Percentiles rank a stretch among this genome's conserved stretches.
Evolutionary conservation across 2,329 filamentous ascomycete species (phyloP).

Genomic region (Alternaria sp.): DNA sequence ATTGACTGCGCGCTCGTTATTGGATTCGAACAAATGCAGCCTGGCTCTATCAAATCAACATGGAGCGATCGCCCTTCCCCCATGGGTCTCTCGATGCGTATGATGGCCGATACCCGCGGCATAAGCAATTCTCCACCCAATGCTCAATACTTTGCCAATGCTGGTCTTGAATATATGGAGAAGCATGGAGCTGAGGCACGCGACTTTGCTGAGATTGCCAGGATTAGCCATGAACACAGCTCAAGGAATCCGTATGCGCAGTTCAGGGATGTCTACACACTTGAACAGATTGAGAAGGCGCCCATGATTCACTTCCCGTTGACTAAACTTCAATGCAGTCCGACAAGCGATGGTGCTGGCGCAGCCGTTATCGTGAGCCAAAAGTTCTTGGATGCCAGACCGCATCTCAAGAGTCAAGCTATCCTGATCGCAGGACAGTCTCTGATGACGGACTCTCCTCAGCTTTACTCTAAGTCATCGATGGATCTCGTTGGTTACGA

Average conservation of each 20-base stretch:
- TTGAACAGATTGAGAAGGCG: constrained; percentile 79
- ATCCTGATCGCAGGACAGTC: constrained; percentile 87
- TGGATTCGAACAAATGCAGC: constrained; percentile 97
- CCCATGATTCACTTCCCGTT: constrained; percentile 83
- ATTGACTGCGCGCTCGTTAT: constrained; percentile 90
- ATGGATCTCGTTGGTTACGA: constrained; percentile 92
- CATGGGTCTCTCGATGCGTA: constrained; percentile 73
- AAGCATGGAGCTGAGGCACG: constrained; percentile 84
- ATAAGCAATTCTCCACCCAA: constrained; percentile 81
- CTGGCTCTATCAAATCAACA: constrained; percentile 79
- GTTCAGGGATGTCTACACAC: constrained; percentile 88
- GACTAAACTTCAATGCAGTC: constrained; percentile 96
- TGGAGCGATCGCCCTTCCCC: constrained; percentile 86
- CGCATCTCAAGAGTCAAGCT: constrained; percentile 81
- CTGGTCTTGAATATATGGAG: constrained; percentile 92
- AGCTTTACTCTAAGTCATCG: constrained; percentile 77
- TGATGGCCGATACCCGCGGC: constrained; percentile 85
- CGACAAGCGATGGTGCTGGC: constrained; percentile 89
- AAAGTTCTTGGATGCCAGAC: constrained; percentile 83
- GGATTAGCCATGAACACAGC: constrained; percentile 90
- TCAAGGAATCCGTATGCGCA: constrained; percentile 93
- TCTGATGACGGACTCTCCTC: constrained; percentile 81
- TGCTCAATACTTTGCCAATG: constrained; percentile 94
- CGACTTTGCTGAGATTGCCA: constrained; percentile 93
- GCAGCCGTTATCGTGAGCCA: constrained; percentile 90